These are phyloP conservation scores for Pseudogymnoascus sp. DNA, from an alignment of 2,329 filamentous ascomycete genomes.

Conservation along the genomic window DNA sequence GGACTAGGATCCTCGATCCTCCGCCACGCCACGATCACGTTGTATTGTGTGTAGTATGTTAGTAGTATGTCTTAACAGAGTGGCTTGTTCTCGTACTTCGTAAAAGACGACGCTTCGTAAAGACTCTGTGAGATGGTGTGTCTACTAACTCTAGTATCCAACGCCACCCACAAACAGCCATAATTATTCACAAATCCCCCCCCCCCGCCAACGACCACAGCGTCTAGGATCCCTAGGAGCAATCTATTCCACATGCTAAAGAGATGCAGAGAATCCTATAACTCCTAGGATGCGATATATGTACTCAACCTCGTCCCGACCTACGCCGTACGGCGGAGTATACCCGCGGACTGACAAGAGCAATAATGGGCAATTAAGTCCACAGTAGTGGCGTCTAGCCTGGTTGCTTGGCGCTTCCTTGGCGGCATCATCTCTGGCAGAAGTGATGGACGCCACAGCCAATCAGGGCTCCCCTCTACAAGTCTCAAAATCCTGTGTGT, in stretches of 20 bases:
- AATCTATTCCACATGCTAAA: not conserved
- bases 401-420: not conserved
- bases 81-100: not conserved
- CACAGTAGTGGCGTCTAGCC: slow-evolving; percentile 4
- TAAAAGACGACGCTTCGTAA: not conserved
- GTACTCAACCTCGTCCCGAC: not conserved
- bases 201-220: not conserved
- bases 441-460: not conserved
- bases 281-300: not conserved
- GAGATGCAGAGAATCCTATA: not conserved
- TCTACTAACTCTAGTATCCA: not conserved
- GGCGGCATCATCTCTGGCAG: not conserved
- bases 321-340: not conserved
- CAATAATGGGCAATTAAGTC: not conserved
- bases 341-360: not conserved
- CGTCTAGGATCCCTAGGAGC: not conserved
- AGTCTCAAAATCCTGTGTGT: not conserved
- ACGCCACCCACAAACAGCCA: not conserved
- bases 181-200: not conserved
- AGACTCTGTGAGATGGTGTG: not conserved
- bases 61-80: not conserved
- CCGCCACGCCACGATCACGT: not conserved
- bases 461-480: not conserved
- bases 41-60: not conserved
- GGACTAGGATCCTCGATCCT: not conserved